phyloP scores from a whole-genome alignment of 768 basidiomycete genomes.

The Mycena belliarum region DNA sequence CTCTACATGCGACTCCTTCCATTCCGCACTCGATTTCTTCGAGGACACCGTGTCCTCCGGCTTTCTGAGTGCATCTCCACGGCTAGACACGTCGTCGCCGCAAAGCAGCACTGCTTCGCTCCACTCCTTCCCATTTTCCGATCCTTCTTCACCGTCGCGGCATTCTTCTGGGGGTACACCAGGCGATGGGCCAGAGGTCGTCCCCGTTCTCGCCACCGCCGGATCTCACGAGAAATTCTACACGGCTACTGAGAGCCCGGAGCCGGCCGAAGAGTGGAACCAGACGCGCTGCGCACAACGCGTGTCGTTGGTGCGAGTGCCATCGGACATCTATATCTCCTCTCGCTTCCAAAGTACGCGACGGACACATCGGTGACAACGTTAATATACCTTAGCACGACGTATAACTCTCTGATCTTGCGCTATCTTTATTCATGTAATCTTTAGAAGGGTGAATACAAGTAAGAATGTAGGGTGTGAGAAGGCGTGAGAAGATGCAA shows the following conservation, averaged over 20 bases:
- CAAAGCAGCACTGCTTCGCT: conserved; percentile 36
- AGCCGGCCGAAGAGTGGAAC: conserved; percentile 86
- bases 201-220: background rate
- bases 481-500: too few relatives aligned
- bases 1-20: conserved; percentile 61
- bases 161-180: background rate
- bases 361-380: conserved; percentile 10
- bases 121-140: conserved; percentile 31
- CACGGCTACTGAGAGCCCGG: conserved; percentile 45
- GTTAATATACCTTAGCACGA: conserved; percentile 7
- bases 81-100: conserved; percentile 37
- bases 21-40: conserved; percentile 63
- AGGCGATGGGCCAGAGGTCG: conserved; percentile 3
- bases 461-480: too few relatives aligned
- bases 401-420: conserved; percentile 14
- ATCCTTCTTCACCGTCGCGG: conserved; percentile 22
- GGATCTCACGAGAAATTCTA: conserved; percentile 47
- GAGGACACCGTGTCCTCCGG: conserved; percentile 38
- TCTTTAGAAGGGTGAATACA: too few relatives aligned
- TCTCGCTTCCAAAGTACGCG: conserved; percentile 29
- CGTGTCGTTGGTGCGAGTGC: conserved; percentile 77
- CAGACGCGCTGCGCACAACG: conserved; percentile 83
- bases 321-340: conserved; percentile 49
- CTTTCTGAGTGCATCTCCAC: conserved; percentile 31
- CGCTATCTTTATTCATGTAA: conserved; percentile 21